A percentile compares a stretch with the other conserved stretches of the same genome.
phyloP scores from a whole-genome alignment of 345 rosid species.

The Gossypium bickii region DNA sequence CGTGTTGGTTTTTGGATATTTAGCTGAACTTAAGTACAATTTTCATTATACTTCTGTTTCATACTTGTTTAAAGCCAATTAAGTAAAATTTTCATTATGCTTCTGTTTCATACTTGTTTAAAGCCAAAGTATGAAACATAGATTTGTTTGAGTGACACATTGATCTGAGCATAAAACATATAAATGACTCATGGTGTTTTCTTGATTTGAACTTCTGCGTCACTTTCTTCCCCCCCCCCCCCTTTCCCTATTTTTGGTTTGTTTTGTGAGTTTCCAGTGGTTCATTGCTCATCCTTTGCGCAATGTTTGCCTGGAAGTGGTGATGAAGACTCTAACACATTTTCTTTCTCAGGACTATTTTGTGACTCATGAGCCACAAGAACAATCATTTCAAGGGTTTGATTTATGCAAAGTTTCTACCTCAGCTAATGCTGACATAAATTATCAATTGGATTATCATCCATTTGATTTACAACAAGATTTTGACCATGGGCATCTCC shows the following conservation, averaged over 20 bases:
- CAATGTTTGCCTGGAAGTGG: slow-evolving; percentile 1
- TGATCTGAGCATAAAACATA: neutral
- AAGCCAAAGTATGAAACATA: neutral
- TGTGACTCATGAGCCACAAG: slow-evolving; percentile 32
- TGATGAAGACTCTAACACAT: slow-evolving; percentile 2
- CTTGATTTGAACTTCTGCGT: neutral
- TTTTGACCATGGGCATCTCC: slow-evolving; percentile 33
- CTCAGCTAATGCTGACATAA: slow-evolving; percentile 35
- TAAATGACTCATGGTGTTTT: neutral
- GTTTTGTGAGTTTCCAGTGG: neutral
- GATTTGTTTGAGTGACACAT: neutral
- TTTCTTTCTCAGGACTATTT: slow-evolving; percentile 40
- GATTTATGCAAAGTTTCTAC: slow-evolving; percentile 36
- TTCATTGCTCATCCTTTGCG: neutral
- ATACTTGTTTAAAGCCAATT: neutral
- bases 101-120: neutral
- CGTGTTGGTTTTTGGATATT: neutral
- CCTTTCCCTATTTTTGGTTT: neutral
- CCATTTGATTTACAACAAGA: slow-evolving; percentile 44
- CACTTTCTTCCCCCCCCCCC: neutral
- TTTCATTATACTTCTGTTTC: neutral
- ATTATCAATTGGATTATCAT: slow-evolving; percentile 43
- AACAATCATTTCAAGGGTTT: slow-evolving; percentile 37
- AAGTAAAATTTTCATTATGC: neutral
- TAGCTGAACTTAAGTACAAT: neutral